Conservation (phyloP, 441 rosid species). For the Melastoma candidum region DNA sequence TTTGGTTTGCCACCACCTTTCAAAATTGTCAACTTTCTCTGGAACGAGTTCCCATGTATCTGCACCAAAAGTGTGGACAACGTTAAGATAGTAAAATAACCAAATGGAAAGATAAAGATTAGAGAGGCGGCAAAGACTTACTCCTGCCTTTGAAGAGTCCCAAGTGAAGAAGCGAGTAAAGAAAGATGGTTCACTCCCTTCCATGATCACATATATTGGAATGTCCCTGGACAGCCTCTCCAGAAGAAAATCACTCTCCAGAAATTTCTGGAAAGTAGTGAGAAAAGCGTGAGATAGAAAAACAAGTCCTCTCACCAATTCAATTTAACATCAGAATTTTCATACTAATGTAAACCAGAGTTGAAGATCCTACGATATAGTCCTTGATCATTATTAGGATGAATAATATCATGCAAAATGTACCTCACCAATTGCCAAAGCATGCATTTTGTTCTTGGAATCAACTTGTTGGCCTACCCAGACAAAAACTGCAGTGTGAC, state of each 20-base stretch:
- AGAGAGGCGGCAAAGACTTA: conserved; percentile 20
- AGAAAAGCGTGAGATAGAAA: conserved; percentile 9
- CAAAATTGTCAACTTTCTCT: conserved; percentile 69
- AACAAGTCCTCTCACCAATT: too few species aligned
- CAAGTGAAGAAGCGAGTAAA: conserved; percentile 89
- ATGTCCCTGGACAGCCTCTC: conserved; percentile 63
- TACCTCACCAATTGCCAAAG: conserved; percentile 78
- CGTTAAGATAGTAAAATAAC: conserved; percentile 2
- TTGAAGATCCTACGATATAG: too few species aligned
- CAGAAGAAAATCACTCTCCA: conserved; percentile 65
- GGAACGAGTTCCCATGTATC: conserved; percentile 96
- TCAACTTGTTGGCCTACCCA: conserved; percentile 96
- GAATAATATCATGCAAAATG: too few species aligned
- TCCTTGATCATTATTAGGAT: too few species aligned
- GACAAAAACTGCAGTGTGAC: conserved; percentile 73
- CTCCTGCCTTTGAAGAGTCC: conserved; percentile 72
- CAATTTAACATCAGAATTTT: too few species aligned
- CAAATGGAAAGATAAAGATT: conserved; percentile 8
- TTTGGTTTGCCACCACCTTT: conserved; percentile 66
- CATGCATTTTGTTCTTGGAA: conserved; percentile 50
- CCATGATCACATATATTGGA: conserved; percentile 66
- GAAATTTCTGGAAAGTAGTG: conserved; percentile 50
- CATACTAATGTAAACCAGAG: too few species aligned
- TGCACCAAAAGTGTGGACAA: conserved; percentile 26
- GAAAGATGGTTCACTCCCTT: conserved; percentile 92